phyloP scores from a whole-genome alignment of 371 early-diverging fungal genomes.

The Batrachochytrium dendrobatidis region DNA sequence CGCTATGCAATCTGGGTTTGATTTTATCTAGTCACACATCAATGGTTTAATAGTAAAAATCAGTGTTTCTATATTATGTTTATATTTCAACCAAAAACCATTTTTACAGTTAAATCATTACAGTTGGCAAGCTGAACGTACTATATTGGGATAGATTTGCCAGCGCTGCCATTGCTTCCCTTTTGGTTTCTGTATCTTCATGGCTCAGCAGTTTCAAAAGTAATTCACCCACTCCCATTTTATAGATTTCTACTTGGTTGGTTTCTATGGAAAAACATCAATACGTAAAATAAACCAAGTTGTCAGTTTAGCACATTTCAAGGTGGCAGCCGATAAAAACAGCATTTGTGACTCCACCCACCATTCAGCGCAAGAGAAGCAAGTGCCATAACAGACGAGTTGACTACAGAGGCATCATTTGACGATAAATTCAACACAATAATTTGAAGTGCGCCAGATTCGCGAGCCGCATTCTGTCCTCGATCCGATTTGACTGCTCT shows the following conservation, averaged over 20 bases:
- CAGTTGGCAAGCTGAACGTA: constrained; percentile 7
- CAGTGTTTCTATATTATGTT: not conserved
- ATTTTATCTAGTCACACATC: not conserved
- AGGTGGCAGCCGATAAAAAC: too few species aligned
- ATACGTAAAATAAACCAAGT: too few species aligned
- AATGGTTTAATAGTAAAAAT: not conserved
- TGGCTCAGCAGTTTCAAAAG: constrained; percentile 24
- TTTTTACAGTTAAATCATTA: too few species aligned
- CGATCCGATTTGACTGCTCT: constrained; percentile 19
- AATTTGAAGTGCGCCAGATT: constrained; percentile 29
- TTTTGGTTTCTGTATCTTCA: constrained; percentile 30
- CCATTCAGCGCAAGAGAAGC: constrained; percentile 33
- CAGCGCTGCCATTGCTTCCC: constrained; percentile 29
- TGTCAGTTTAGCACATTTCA: too few species aligned
- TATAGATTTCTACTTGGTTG: constrained; percentile 36
- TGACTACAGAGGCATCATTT: constrained; percentile 21
- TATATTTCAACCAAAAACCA: not conserved
- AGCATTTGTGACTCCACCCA: too few species aligned
- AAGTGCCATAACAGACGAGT: constrained; percentile 32
- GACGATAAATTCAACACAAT: constrained; percentile 22
- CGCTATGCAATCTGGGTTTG: not conserved
- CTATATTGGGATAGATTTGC: constrained; percentile 32
- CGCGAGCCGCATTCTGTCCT: constrained; percentile 30
- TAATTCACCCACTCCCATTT: constrained; percentile 30
- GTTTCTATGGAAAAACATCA: constrained; percentile 20